Evolutionary conservation across 352 stramenopile species (phyloP).

Genomic region (Pythium pyrilobum): DNA sequence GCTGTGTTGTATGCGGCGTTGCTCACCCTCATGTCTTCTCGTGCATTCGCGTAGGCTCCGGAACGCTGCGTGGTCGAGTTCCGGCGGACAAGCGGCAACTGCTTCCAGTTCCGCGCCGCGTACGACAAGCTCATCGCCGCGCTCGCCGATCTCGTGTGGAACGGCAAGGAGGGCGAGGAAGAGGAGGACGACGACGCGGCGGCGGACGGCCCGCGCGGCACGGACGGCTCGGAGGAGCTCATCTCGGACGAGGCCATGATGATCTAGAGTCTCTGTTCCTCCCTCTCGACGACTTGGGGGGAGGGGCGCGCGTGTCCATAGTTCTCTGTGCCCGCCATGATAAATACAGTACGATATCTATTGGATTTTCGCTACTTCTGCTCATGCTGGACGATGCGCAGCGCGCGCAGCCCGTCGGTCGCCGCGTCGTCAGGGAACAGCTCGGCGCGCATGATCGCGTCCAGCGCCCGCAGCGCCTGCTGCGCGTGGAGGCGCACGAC

Average conservation of each 20-base stretch:
- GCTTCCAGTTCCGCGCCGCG: constrained; percentile 64
- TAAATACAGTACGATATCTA: no score
- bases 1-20: no score
- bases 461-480: constrained; percentile 42
- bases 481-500: constrained; percentile 67
- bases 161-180: constrained; percentile 26
- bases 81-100: constrained; percentile 60
- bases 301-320: no score
- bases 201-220: background rate
- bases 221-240: constrained; percentile 46
- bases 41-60: constrained; percentile 22
- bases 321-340: no score
- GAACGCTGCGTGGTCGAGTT: constrained; percentile 67
- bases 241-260: constrained; percentile 81
- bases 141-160: constrained; percentile 53
- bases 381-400: constrained; percentile 50
- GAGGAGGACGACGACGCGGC: constrained; percentile 14
- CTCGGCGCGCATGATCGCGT: constrained; percentile 67
- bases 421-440: constrained; percentile 56
- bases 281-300: background rate
- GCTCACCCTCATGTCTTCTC: constrained; percentile 7
- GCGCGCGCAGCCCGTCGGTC: constrained; percentile 30
- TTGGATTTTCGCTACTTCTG: background rate
- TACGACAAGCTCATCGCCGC: constrained; percentile 60
- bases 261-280: constrained; percentile 40